Evolutionary conservation across 139 green algal genomes (phyloP).

Genomic region (Yamagishiella unicocca): DNA sequence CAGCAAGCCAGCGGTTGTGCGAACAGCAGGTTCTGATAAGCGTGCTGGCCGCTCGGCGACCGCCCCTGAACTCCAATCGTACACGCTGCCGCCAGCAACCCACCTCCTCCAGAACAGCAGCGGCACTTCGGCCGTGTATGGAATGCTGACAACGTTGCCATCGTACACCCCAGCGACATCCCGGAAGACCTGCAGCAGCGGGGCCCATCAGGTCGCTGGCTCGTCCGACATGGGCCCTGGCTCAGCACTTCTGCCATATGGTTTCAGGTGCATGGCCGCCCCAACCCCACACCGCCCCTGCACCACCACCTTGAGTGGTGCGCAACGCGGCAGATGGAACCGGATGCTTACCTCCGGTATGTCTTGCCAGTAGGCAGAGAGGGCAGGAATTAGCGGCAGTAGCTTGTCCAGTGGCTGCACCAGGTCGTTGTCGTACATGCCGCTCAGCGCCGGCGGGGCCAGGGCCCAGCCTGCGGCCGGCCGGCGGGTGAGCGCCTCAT

Average conservation of each 20-base stretch:
- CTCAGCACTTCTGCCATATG: not conserved
- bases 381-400: not conserved
- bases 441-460: not conserved
- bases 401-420: constrained; percentile 42
- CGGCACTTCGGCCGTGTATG: constrained; percentile 30
- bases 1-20: too few species aligned
- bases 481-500: too few species aligned
- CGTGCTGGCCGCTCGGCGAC: too few species aligned
- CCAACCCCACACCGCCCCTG: not conserved
- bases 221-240: not conserved
- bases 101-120: constrained; percentile 20
- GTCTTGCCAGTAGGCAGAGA: constrained; percentile 15
- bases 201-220: not conserved
- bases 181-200: not conserved
- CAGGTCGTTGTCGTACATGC: not conserved
- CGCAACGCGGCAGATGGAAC: not conserved
- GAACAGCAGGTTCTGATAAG: too few species aligned
- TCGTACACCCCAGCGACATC: constrained; percentile 34
- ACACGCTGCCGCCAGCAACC: not conserved
- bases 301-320: not conserved
- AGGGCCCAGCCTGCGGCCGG: constrained; percentile 12
- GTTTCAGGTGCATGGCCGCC: not conserved
- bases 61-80: too few species aligned
- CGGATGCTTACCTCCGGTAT: not conserved
- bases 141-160: not conserved